Conservation (phyloP, 768 basidiomycete genomes). For the Mycena rosella region DNA sequence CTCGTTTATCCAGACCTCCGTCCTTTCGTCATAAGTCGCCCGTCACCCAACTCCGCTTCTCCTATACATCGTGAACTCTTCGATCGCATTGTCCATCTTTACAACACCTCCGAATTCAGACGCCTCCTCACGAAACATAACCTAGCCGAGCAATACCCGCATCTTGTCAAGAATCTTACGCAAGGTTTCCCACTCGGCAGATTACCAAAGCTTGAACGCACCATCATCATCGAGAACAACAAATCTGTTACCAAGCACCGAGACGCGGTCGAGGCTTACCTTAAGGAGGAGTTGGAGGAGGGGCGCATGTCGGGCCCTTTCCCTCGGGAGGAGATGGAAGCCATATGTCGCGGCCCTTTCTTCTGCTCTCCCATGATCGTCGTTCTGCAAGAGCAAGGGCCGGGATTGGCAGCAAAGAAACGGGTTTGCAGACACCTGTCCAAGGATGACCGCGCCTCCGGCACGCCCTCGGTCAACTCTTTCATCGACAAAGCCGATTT, state of each 20-base stretch:
- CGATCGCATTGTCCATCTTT: conserved; percentile 46
- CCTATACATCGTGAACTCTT: conserved; percentile 36
- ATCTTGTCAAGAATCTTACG: conserved; percentile 44
- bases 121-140: conserved; percentile 38
- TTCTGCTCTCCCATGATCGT: conserved; percentile 42
- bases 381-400: not conserved
- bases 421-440: no score
- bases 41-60: conserved; percentile 4
- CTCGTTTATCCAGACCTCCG: conserved; percentile 34
- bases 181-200: conserved; percentile 38
- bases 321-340: not conserved
- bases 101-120: conserved; percentile 46
- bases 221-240: conserved; percentile 30
- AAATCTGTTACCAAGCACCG: conserved; percentile 18
- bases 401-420: no score
- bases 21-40: conserved; percentile 32
- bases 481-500: no score
- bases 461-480: no score
- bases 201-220: not conserved
- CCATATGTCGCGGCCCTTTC: conserved; percentile 43
- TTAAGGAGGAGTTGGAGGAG: not conserved
- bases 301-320: conserved; percentile 36
- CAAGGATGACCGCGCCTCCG: no score
- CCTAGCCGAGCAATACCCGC: conserved; percentile 43
- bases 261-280: not conserved